A percentile compares a stretch with the other conserved stretches of the same genome.
Evolutionary conservation across 106 monocot species (phyloP).

Genomic region (Apostasia shenzhenica): DNA sequence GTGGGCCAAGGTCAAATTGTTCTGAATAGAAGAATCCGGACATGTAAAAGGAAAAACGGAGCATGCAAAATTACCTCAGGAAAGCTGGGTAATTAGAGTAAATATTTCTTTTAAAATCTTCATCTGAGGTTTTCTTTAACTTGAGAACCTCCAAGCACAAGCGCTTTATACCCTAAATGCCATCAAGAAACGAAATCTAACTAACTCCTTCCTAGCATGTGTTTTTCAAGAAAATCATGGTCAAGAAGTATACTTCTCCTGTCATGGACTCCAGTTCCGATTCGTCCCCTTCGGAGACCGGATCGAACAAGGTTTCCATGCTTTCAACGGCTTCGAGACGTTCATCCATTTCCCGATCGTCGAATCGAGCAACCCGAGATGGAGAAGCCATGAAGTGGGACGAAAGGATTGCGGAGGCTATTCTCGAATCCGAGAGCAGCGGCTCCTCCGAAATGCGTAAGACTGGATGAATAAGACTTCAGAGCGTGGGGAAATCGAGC

Average conservation of each 20-base stretch:
- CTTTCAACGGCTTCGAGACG: not conserved
- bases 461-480: not conserved
- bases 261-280: conserved; percentile 27
- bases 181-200: not conserved
- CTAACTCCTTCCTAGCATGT: not conserved
- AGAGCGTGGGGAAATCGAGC: not conserved
- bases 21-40: too few relatives aligned
- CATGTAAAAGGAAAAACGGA: not conserved
- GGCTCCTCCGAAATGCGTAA: not conserved
- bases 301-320: not conserved
- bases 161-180: conserved; percentile 35
- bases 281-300: conserved; percentile 8
- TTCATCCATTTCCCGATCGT: not conserved
- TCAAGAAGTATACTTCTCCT: conserved; percentile 14
- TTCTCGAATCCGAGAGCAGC: not conserved
- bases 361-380: not conserved
- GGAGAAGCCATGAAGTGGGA: not conserved
- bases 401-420: not conserved
- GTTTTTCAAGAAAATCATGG: not conserved
- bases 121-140: conserved; percentile 36
- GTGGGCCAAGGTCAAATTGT: too few relatives aligned
- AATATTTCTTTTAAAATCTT: conserved; percentile 29
- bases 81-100: conserved; percentile 28
- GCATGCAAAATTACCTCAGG: conserved; percentile 14
- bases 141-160: conserved; percentile 46